Evolutionary conservation across 1,284 basidiomycete species (phyloP).

Genomic region (Heimioporus punctisporus): DNA sequence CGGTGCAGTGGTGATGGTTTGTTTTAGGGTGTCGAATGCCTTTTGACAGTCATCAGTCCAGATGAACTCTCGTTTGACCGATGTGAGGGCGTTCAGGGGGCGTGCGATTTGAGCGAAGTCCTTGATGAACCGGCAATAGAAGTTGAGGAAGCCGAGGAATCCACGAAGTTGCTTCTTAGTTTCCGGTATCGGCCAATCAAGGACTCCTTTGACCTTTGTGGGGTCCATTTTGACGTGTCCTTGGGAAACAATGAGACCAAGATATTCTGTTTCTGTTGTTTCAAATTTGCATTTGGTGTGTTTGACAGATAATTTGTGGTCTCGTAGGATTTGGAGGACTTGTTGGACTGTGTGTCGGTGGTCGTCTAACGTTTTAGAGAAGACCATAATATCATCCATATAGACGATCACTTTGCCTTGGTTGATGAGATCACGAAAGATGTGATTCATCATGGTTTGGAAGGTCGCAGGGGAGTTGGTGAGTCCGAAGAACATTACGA

Average conservation of each 20-base stretch:
- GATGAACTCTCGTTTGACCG: background rate
- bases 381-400: constrained; percentile 29
- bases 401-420: constrained; percentile 10
- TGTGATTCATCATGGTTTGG: constrained; percentile 22
- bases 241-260: constrained; percentile 38
- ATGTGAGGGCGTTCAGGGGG: constrained; percentile 26
- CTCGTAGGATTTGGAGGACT: background rate
- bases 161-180: constrained; percentile 3
- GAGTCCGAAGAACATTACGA: constrained; percentile 40
- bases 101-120: constrained; percentile 37
- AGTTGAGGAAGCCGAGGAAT: constrained; percentile 25
- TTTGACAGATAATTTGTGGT: background rate
- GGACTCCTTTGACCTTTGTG: constrained; percentile 38
- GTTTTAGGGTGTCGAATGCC: background rate
- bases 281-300: constrained; percentile 43
- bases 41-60: background rate
- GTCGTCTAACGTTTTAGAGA: background rate
- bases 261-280: constrained; percentile 32
- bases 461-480: constrained; percentile 33
- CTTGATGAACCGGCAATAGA: constrained; percentile 44
- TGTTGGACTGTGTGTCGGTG: background rate
- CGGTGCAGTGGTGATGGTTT: background rate
- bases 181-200: constrained; percentile 36
- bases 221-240: constrained; percentile 37
- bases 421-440: constrained; percentile 11